These are phyloP conservation scores for Calonectria fujianensis DNA, from an alignment of 2,329 filamentous ascomycete genomes.

Conservation along the genomic window DNA sequence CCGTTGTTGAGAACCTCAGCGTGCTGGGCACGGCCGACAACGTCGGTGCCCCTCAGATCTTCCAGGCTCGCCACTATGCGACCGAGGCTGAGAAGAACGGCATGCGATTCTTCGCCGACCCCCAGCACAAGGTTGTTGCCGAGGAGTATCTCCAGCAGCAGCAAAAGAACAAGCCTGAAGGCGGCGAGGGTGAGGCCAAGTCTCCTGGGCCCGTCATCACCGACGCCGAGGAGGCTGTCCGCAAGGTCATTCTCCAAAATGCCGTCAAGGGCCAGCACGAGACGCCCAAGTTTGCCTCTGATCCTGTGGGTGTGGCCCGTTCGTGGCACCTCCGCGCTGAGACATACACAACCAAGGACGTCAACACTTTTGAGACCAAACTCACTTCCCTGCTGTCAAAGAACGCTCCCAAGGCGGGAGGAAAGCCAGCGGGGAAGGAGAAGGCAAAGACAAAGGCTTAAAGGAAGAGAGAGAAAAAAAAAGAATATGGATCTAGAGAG, in stretches of 20 bases:
- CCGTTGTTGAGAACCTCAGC: slow-evolving; percentile 61
- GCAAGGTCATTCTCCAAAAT: slow-evolving; percentile 57
- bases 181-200: slow-evolving; percentile 39
- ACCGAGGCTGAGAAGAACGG: slow-evolving; percentile 55
- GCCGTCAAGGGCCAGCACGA: slow-evolving; percentile 62
- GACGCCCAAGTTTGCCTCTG: slow-evolving; percentile 58
- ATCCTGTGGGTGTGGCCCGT: slow-evolving; percentile 59
- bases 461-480: slow-evolving; percentile 21
- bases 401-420: slow-evolving; percentile 44
- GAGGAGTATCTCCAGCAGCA: slow-evolving; percentile 58
- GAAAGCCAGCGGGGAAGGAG: slow-evolving; percentile 39
- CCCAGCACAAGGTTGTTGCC: slow-evolving; percentile 54
- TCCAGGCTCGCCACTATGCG: slow-evolving; percentile 58
- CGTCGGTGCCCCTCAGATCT: slow-evolving; percentile 56
- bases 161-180: slow-evolving; percentile 50
- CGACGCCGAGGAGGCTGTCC: slow-evolving; percentile 59
- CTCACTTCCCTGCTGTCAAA: slow-evolving; percentile 57
- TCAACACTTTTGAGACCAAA: slow-evolving; percentile 64
- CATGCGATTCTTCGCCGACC: slow-evolving; percentile 54
- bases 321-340: slow-evolving; percentile 62
- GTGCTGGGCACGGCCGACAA: slow-evolving; percentile 60
- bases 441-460: slow-evolving; percentile 53
- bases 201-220: slow-evolving; percentile 55
- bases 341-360: slow-evolving; percentile 60
- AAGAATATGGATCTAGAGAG: slow-evolving; percentile 41